Conservation (phyloP, 179 eudicot genomes). For the Beta lomatogona region DNA sequence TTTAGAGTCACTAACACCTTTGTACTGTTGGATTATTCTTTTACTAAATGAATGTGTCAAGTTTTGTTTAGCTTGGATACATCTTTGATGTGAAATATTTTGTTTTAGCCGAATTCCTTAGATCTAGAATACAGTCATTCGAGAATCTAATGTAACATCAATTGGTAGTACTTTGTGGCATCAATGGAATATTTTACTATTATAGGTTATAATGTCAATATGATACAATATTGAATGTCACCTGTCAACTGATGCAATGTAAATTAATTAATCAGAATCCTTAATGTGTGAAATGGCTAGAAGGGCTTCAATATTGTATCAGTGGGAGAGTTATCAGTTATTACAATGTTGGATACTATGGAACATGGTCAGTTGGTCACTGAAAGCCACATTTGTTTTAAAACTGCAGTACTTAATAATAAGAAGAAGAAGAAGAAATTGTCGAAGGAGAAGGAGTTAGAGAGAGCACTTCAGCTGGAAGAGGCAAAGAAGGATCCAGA, state of each 20-base stretch:
- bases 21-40: no score
- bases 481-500: slow-evolving; percentile 74
- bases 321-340: background rate
- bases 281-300: background rate
- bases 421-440: slow-evolving; percentile 64
- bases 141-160: background rate
- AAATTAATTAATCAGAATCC: background rate
- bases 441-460: slow-evolving; percentile 68
- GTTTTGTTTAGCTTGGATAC: no score
- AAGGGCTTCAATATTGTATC: background rate
- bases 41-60: no score
- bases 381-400: background rate
- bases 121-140: background rate
- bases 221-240: background rate
- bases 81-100: no score
- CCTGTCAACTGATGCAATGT: background rate
- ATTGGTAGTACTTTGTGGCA: background rate
- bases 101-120: background rate
- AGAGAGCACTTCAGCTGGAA: slow-evolving; percentile 52
- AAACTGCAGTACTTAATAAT: slow-evolving; percentile 6
- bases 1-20: no score
- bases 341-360: background rate
- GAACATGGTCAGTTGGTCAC: background rate
- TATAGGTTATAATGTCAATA: background rate
- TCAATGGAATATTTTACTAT: background rate